Conservation (phyloP, 148 eudicot genomes). For the Cornus suecica region DNA sequence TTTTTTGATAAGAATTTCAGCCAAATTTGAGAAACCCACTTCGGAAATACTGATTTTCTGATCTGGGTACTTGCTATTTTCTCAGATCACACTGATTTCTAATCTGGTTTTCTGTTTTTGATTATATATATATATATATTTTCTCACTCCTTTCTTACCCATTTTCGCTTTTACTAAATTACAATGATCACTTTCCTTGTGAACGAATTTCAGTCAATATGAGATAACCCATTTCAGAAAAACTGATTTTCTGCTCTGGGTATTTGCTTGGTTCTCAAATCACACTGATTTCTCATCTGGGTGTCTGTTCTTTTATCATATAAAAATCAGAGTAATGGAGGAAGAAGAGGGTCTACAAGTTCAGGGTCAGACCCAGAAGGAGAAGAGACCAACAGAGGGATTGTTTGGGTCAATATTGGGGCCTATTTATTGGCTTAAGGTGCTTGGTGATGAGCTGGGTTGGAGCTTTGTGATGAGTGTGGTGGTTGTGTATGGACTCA, state of each 20-base stretch:
- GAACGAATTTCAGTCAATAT: too few relatives aligned
- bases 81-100: not conserved
- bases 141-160: too few relatives aligned
- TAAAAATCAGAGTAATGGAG: conserved; percentile 6
- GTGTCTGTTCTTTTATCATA: not conserved
- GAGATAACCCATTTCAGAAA: too few relatives aligned
- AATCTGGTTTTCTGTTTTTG: too few relatives aligned
- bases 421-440: conserved; percentile 22
- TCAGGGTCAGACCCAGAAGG: conserved; percentile 4
- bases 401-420: conserved; percentile 8
- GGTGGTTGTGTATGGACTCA: conserved; percentile 31
- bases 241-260: not conserved
- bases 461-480: conserved; percentile 36
- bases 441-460: conserved; percentile 22
- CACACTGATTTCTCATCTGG: not conserved
- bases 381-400: conserved; percentile 17
- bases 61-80: not conserved
- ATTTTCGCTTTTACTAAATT: too few relatives aligned
- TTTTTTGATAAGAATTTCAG: too few relatives aligned
- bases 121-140: too few relatives aligned
- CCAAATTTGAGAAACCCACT: too few relatives aligned
- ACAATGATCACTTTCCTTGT: too few relatives aligned
- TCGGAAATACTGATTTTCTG: not conserved
- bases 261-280: not conserved
- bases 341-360: conserved; percentile 14